Conservation (phyloP, 2,329 filamentous ascomycete species). For the Ascochyta rabiei region DNA sequence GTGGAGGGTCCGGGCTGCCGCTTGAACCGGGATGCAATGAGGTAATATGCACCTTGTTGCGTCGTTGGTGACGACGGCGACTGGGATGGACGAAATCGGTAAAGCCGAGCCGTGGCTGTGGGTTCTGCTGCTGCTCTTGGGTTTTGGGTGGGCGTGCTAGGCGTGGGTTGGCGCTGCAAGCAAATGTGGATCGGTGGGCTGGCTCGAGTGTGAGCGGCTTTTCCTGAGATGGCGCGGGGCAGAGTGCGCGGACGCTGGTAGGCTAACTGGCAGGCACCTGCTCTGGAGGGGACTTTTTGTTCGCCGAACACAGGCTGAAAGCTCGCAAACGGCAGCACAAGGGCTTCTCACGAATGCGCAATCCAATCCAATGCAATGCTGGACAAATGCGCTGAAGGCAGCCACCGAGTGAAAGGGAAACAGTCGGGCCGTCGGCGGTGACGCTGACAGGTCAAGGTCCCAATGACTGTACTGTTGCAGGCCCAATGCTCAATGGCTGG, state of each 20-base stretch:
- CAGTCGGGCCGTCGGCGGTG: slow-evolving; percentile 44
- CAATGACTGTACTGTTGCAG: slow-evolving; percentile 30
- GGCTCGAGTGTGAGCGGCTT: slow-evolving; percentile 21
- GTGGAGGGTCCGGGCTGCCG: slow-evolving; percentile 34
- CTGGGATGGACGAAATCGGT: slow-evolving; percentile 33
- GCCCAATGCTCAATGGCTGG: slow-evolving; percentile 32
- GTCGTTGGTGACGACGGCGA: slow-evolving; percentile 31
- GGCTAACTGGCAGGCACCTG: slow-evolving; percentile 20
- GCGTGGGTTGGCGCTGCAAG: slow-evolving; percentile 33
- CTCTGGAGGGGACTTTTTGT: slow-evolving; percentile 22
- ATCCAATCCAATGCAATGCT: slow-evolving; percentile 3
- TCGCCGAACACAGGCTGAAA: slow-evolving; percentile 28
- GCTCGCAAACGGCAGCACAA: slow-evolving; percentile 26
- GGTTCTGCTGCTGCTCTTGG: slow-evolving; percentile 31
- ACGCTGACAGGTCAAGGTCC: slow-evolving; percentile 28
- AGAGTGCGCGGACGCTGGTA: slow-evolving; percentile 26
- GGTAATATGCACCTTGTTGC: slow-evolving; percentile 44
- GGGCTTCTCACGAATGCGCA: slow-evolving; percentile 20
- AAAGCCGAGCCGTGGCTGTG: slow-evolving; percentile 46
- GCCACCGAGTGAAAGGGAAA: slow-evolving; percentile 17
- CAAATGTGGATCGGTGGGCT: slow-evolving; percentile 29
- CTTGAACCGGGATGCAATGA: slow-evolving; percentile 41
- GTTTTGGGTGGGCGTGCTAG: slow-evolving; percentile 30
- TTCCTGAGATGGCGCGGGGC: slow-evolving; percentile 21
- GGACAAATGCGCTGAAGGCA: slow-evolving; percentile 11